These are phyloP conservation scores for Amylocarpus encephaloides DNA, from an alignment of 2,329 filamentous ascomycete genomes.

Conservation along the genomic window DNA sequence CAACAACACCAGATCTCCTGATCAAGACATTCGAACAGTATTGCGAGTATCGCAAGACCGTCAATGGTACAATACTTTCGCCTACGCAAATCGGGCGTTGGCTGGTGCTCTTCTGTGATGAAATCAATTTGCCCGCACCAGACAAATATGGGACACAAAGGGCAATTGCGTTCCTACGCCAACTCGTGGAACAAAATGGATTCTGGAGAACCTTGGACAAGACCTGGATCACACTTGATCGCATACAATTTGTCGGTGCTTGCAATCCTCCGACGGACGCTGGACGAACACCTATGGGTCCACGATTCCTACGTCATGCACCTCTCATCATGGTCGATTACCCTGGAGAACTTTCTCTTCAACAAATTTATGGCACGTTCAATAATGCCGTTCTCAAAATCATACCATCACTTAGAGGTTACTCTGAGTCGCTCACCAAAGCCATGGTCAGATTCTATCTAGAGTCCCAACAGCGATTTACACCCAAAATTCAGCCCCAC, in stretches of 20 bases:
- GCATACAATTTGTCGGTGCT: conserved; percentile 97
- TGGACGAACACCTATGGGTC: conserved; percentile 88
- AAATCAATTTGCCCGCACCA: conserved; percentile 96
- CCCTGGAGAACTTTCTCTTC: conserved; percentile 86
- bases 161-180: conserved; percentile 93
- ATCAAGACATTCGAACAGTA: conserved; percentile 99
- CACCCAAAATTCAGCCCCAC: conserved; percentile 92
- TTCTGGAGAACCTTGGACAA: conserved; percentile 99
- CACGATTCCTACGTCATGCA: conserved; percentile 89
- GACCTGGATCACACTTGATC: conserved; percentile 93
- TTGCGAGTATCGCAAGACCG: conserved; percentile 98
- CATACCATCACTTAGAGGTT: conserved; percentile 87
- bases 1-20: conserved; percentile 92
- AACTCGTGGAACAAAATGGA: conserved; percentile 96
- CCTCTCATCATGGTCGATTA: conserved; percentile 99
- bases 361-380: conserved; percentile 98
- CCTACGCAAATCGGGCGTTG: conserved; percentile 95
- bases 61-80: conserved; percentile 92
- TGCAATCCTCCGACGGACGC: conserved; percentile 98
- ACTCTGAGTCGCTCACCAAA: conserved; percentile 87
- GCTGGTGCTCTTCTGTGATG: conserved; percentile 98
- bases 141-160: conserved; percentile 97
- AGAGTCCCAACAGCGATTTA: conserved; percentile 91
- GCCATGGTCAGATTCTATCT: conserved; percentile 97
- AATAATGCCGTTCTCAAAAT: conserved; percentile 96